Evolutionary conservation across 768 basidiomycete genomes (phyloP).

Genomic region (Collybia sordida): DNA sequence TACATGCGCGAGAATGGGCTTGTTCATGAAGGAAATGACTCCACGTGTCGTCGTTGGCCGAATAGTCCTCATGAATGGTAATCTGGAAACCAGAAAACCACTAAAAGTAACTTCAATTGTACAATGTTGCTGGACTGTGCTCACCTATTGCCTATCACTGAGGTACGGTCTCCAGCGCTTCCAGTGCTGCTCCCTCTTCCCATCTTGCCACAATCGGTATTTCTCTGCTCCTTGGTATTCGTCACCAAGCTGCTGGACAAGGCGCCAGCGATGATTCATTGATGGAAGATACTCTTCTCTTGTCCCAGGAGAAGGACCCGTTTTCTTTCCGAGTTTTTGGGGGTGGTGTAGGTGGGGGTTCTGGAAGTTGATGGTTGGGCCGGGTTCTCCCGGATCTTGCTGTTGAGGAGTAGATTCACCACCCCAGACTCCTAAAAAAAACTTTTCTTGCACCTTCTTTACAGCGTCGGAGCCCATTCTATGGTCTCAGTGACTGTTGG

Average conservation of each 20-base stretch:
- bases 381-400: slow-evolving; percentile 20
- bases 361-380: slow-evolving; percentile 72
- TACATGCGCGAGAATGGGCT: slow-evolving; percentile 89
- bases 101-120: slow-evolving; percentile 9
- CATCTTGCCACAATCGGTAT: slow-evolving; percentile 83
- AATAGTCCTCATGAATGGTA: slow-evolving; percentile 98
- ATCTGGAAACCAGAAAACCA: slow-evolving; percentile 56
- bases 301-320: slow-evolving; percentile 33
- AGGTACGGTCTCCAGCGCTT: slow-evolving; percentile 99
- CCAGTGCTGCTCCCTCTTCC: slow-evolving; percentile 84
- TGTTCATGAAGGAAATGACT: slow-evolving; percentile 94
- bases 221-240: slow-evolving; percentile 83
- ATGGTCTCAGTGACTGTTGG: too few relatives aligned
- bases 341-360: slow-evolving; percentile 41
- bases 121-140: slow-evolving; percentile 20
- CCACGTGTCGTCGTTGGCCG: slow-evolving; percentile 94
- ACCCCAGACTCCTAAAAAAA: slow-evolving; percentile 57
- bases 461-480: slow-evolving; percentile 40
- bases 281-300: slow-evolving; percentile 16
- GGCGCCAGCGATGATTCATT: slow-evolving; percentile 57
- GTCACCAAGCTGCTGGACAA: slow-evolving; percentile 61
- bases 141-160: slow-evolving; percentile 95
- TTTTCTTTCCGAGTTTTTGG: slow-evolving; percentile 43
- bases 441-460: slow-evolving; percentile 71
- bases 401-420: slow-evolving; percentile 15